phyloP scores from a whole-genome alignment of 176 grass and related monocot genomes.

The Oryza australiensis region DNA sequence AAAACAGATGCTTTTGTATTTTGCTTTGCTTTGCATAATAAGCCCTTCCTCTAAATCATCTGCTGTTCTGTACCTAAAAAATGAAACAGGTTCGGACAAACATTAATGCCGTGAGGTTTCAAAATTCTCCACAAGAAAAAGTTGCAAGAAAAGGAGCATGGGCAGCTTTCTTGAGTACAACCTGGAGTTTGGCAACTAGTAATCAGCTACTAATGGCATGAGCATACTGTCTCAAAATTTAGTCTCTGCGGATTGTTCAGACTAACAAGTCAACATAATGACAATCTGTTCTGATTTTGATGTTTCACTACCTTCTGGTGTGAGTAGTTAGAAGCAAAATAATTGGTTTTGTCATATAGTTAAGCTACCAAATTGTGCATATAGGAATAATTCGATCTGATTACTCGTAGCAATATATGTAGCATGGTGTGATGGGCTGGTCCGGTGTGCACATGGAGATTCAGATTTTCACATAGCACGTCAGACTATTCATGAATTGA shows the following conservation, averaged over 20 bases:
- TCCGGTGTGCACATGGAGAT: neutral
- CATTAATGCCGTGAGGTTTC: neutral
- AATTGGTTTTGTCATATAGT: neutral
- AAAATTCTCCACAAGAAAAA: neutral
- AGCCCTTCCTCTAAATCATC: neutral
- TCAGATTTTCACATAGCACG: neutral
- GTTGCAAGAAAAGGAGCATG: neutral
- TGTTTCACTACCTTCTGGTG: neutral
- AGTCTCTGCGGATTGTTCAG: slow-evolving; percentile 7
- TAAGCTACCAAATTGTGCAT: neutral
- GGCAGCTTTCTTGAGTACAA: neutral
- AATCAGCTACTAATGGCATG: neutral
- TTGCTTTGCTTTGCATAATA: neutral
- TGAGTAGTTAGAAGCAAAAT: neutral
- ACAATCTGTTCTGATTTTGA: slow-evolving; percentile 29
- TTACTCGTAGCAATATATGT: neutral
- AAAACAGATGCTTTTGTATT: neutral
- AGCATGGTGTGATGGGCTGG: neutral
- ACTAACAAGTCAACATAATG: slow-evolving; percentile 10
- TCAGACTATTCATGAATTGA: neutral
- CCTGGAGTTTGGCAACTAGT: slow-evolving; percentile 21
- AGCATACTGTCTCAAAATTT: slow-evolving; percentile 9
- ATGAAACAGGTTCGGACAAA: neutral
- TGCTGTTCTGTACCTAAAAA: neutral
- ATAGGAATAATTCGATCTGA: neutral